These are phyloP conservation scores for Eucalyptus guilfoylei DNA, from an alignment of 345 rosid genomes.

Conservation along the genomic window DNA sequence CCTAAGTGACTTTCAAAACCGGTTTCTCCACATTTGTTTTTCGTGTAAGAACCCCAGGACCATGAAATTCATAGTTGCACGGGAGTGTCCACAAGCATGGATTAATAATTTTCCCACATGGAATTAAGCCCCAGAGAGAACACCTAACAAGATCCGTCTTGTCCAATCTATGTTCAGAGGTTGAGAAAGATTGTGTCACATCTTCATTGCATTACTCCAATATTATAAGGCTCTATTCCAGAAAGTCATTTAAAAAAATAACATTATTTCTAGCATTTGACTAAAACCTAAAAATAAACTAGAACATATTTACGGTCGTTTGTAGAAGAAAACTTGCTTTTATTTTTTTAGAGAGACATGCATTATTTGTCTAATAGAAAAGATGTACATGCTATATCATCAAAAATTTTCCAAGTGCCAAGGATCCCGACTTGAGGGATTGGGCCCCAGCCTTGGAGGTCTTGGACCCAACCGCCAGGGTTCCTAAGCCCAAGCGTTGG, in stretches of 20 bases:
- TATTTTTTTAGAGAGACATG: neutral
- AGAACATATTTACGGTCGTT: too few relatives aligned
- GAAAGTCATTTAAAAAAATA: too few relatives aligned
- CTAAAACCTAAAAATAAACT: too few relatives aligned
- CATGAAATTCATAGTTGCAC: neutral
- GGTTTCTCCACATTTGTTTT: neutral
- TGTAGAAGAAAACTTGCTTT: neutral
- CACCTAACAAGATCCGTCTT: neutral
- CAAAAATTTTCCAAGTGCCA: neutral
- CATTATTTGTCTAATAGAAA: too few relatives aligned
- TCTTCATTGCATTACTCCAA: neutral
- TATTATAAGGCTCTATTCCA: accelerated
- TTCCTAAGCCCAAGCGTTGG: neutral
- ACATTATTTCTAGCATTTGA: too few relatives aligned
- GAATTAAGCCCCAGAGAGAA: neutral
- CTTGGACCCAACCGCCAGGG: neutral
- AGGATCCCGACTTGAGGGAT: neutral
- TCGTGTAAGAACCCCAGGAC: neutral
- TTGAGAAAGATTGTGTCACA: neutral
- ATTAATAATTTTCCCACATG: neutral
- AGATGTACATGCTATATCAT: neutral
- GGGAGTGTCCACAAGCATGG: neutral
- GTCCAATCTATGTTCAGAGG: neutral
- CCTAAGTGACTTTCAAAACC: neutral
- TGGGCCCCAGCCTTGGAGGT: neutral